Evolutionary conservation across 139 green algal genomes (phyloP).

Genomic region (Chlorella ohadii): DNA sequence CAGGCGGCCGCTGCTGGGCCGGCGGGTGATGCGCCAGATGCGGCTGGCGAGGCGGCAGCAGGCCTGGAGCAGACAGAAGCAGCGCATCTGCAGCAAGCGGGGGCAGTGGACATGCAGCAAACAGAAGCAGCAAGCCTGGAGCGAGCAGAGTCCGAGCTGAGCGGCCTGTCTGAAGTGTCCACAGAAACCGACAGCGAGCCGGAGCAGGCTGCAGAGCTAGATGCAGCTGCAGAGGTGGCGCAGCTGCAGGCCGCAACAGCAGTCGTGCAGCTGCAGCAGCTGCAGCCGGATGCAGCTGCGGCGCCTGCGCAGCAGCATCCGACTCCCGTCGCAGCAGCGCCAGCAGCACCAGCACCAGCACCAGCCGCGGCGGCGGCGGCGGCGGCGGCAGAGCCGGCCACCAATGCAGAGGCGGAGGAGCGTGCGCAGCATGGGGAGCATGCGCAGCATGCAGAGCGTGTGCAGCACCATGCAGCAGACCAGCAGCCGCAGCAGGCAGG

Average conservation of each 20-base stretch:
- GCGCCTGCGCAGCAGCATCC: too few relatives aligned
- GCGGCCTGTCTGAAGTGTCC: constrained; percentile 16
- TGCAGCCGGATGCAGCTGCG: not conserved
- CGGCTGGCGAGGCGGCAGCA: not conserved
- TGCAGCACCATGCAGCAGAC: not conserved
- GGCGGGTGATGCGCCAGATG: not conserved
- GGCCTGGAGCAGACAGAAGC: not conserved
- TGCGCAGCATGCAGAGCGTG: not conserved
- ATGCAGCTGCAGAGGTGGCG: not conserved
- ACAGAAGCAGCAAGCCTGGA: not conserved
- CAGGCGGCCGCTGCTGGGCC: not conserved
- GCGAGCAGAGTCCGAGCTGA: too few relatives aligned
- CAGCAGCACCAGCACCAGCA: too few relatives aligned
- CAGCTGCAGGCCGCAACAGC: not conserved
- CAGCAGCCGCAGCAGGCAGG: not conserved
- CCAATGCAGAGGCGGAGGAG: too few relatives aligned
- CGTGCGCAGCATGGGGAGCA: too few relatives aligned
- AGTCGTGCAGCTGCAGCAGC: not conserved
- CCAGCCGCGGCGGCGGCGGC: too few relatives aligned
- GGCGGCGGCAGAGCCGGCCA: too few relatives aligned
- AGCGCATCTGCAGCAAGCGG: too few relatives aligned
- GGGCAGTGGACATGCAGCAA: not conserved
- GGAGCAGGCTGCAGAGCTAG: not conserved
- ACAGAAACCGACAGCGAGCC: not conserved
- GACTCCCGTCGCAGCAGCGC: too few relatives aligned